Base-by-base conservation (phyloP, 495 filamentous ascomycete species). In the Trypethelium eluteriae region DNA sequence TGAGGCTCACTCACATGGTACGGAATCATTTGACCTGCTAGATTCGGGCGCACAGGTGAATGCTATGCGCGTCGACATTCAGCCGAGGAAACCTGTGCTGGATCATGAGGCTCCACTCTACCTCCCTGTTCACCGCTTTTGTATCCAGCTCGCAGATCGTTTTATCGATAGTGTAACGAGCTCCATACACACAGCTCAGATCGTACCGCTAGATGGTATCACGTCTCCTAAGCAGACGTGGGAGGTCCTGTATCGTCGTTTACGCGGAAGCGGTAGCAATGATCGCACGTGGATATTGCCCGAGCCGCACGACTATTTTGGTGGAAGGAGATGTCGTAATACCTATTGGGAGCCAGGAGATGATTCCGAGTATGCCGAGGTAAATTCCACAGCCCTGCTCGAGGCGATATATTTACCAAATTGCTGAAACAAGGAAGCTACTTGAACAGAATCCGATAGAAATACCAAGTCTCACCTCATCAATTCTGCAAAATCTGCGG, bases 371-470 rank as follows among this genome's bases (percentile, higher is more conserved):
- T 46, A 46, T 46, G 41, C 41, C 41, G 41, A 53, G 49, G 49
- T 14, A 53, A 53, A 53, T n/a, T 53, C 49, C 49, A 53, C 49
- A 53, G 49, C 49, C 49, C 11, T 53, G 49, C 49, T 53, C 49
- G 9, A 18, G 10, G 11, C 18, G 49, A 53, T 53, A 44, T 0
- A 44, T 44, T 16, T 16, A 46, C 41, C 16, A 46, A 46, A 46
- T 9, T 16, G 41, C 41, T 46, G 41, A 46, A 16, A 46, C 41
- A 9, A 16, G 7, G 16, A 46, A 46, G 41, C 41, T 46, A 46
- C 41, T 46, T 46, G 41, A 46, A 46, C 41, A 46, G 41, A 46
- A 46, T 46, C 41, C 41, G 16, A 16, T 46, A 46, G 41, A 46
- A 46, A 46, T 46, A 46, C 41, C 41, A 9, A 16, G 41, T 46